These are phyloP conservation scores for Calycina marina DNA, from an alignment of 2,329 filamentous ascomycete species.

Conservation along the genomic window DNA sequence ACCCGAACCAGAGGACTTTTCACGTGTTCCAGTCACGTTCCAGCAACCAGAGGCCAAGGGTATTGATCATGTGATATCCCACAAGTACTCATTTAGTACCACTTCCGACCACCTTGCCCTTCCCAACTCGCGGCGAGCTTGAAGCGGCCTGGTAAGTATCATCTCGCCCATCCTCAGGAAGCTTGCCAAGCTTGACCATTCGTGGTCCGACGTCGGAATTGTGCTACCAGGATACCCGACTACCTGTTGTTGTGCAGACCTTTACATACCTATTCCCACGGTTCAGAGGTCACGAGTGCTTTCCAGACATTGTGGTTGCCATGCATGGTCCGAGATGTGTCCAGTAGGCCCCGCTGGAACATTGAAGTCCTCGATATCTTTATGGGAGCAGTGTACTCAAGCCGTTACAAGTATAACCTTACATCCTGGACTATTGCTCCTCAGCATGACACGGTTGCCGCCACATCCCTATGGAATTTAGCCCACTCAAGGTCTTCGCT, in stretches of 20 bases:
- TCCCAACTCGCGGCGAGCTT: neutral
- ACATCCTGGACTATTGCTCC: neutral
- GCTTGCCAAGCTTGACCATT: neutral
- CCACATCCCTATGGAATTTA: neutral
- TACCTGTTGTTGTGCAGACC: neutral
- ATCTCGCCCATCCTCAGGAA: neutral
- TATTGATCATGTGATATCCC: conserved; percentile 2
- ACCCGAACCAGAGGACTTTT: conserved; percentile 1
- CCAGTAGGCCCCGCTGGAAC: too few relatives aligned
- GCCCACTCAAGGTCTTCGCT: neutral
- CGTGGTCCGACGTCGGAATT: neutral
- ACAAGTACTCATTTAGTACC: neutral
- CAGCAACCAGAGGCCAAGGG: neutral
- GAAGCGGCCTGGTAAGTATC: conserved; percentile 1
- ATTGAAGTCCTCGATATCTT: too few relatives aligned
- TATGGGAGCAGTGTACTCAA: too few relatives aligned
- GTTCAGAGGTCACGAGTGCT: neutral
- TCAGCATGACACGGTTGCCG: neutral
- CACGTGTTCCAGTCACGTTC: conserved; percentile 1
- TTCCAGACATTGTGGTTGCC: too few relatives aligned
- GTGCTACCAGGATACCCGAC: neutral
- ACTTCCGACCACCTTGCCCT: too few relatives aligned
- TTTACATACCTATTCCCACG: neutral
- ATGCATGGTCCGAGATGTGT: too few relatives aligned
- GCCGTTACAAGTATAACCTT: too few relatives aligned